phyloP scores from a whole-genome alignment of 2,329 filamentous ascomycete genomes.

The Verticillium nonalfalfae region DNA sequence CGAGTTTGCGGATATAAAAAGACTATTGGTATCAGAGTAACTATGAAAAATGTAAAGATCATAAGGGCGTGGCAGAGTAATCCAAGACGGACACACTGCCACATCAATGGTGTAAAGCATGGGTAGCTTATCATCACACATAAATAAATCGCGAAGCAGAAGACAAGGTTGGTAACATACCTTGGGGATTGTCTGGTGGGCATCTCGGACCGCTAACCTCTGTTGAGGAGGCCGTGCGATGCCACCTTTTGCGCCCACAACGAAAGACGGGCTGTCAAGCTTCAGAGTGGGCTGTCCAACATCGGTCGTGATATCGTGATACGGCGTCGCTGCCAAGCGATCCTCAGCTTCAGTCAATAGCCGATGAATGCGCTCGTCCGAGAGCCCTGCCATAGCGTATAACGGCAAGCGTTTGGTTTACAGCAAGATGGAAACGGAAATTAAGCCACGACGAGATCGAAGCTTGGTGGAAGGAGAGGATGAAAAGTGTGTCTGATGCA shows the following conservation, averaged over 20 bases:
- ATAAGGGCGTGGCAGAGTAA: slow-evolving; percentile 46
- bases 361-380: slow-evolving; percentile 10
- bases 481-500: background rate
- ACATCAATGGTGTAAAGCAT: slow-evolving; percentile 14
- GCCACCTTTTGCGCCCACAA: background rate
- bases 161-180: background rate
- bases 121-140: slow-evolving; percentile 33
- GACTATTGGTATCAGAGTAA: slow-evolving; percentile 56
- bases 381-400: slow-evolving; percentile 11
- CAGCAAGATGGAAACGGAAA: background rate
- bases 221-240: background rate
- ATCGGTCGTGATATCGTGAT: background rate
- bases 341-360: slow-evolving; percentile 10
- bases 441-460: background rate
- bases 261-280: background rate
- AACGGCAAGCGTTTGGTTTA: background rate
- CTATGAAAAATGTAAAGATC: slow-evolving; percentile 54
- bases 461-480: background rate
- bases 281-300: background rate
- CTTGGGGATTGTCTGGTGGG: background rate
- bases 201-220: background rate
- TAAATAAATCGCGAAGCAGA: slow-evolving; percentile 1
- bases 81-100: slow-evolving; percentile 33
- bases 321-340: slow-evolving; percentile 7
- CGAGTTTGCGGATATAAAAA: background rate